phyloP scores from a whole-genome alignment of 176 grass and related monocot species.

The Triticum dicoccoides region DNA sequence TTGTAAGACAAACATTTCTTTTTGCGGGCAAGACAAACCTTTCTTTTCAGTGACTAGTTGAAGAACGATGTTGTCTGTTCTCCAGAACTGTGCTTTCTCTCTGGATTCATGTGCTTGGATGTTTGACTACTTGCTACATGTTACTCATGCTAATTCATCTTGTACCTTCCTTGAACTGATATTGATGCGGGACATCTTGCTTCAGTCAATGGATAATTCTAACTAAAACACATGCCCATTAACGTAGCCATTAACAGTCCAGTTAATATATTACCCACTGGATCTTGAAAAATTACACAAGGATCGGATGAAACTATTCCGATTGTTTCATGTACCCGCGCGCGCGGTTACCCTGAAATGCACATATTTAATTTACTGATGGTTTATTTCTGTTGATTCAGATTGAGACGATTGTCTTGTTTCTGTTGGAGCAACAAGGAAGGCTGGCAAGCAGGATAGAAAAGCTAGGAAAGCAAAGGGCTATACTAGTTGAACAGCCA shows the following conservation, averaged over 20 bases:
- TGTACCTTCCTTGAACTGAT: background rate
- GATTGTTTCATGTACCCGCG: background rate
- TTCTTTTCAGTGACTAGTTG: background rate
- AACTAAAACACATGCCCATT: background rate
- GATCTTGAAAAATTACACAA: background rate
- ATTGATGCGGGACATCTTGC: conserved; percentile 2
- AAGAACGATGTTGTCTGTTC: background rate
- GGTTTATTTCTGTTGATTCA: conserved; percentile 27
- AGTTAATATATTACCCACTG: background rate
- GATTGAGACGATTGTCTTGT: conserved; percentile 97
- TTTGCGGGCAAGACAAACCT: background rate
- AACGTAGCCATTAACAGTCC: background rate
- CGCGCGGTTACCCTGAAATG: background rate
- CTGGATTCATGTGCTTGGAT: background rate
- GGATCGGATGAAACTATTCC: background rate
- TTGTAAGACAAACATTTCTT: background rate
- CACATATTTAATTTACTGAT: background rate
- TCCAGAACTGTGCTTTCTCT: background rate
- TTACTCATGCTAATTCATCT: background rate
- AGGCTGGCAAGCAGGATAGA: conserved; percentile 80
- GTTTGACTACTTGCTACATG: background rate
- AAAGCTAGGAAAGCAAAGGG: conserved; percentile 77
- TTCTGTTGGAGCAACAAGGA: conserved; percentile 96
- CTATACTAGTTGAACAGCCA: conserved; percentile 72
- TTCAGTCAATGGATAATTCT: background rate